Conservation (phyloP, 2,329 filamentous ascomycete genomes). For the Thermothelomyces thermophilus region DNA sequence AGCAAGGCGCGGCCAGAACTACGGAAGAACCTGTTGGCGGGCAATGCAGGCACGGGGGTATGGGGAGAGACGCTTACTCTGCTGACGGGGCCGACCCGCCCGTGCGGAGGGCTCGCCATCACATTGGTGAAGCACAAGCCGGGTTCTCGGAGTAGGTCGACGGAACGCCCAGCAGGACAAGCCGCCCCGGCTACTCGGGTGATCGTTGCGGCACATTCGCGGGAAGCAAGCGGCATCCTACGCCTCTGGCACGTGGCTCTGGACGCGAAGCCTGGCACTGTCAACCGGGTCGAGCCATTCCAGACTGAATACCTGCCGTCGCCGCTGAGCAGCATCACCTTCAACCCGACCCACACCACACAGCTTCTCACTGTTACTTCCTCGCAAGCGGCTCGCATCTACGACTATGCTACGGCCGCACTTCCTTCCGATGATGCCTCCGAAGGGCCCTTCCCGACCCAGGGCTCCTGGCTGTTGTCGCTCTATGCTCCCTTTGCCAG, state of each 20-base stretch:
- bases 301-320: constrained; percentile 53
- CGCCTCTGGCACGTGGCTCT: constrained; percentile 53
- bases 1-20: constrained; percentile 53
- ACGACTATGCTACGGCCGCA: constrained; percentile 52
- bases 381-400: constrained; percentile 52
- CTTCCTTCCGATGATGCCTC: constrained; percentile 46
- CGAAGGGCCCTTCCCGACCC: constrained; percentile 45
- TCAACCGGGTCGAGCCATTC: constrained; percentile 42
- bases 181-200: constrained; percentile 32
- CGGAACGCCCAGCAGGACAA: constrained; percentile 33
- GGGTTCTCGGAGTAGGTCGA: constrained; percentile 31
- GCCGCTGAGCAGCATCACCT: constrained; percentile 50
- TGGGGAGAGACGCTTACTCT: constrained; percentile 56
- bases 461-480: constrained; percentile 59
- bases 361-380: constrained; percentile 53
- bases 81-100: constrained; percentile 47
- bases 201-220: constrained; percentile 54
- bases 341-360: constrained; percentile 53
- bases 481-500: constrained; percentile 52
- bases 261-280: constrained; percentile 34
- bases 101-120: constrained; percentile 51
- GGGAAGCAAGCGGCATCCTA: constrained; percentile 52
- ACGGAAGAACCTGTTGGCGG: constrained; percentile 43
- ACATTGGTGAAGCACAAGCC: constrained; percentile 40
- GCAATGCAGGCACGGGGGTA: constrained; percentile 51